Conservation (phyloP, 1,284 basidiomycete genomes). For the Leccinum solheimii region DNA sequence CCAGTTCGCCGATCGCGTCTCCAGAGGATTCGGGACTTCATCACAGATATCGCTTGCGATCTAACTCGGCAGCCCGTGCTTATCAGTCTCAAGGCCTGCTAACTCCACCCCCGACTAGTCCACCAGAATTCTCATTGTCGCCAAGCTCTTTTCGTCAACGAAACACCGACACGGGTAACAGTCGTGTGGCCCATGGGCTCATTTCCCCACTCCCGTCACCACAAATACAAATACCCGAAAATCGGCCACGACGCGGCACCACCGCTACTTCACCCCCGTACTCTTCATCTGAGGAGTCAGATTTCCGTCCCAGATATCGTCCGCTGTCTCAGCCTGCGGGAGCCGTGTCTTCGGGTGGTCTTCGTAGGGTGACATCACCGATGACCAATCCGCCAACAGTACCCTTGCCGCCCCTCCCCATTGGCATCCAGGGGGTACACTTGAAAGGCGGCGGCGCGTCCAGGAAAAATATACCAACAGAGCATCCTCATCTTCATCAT, state of each 20-base stretch:
- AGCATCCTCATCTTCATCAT: not conserved
- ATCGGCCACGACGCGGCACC: constrained; percentile 5
- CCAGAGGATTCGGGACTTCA: constrained; percentile 15
- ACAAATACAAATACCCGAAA: not conserved
- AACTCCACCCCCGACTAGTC: constrained; percentile 11
- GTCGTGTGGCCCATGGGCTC: not conserved
- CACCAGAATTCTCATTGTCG: constrained; percentile 4
- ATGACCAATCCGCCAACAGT: constrained; percentile 17
- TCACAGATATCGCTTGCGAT: constrained; percentile 8
- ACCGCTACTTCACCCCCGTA: not conserved
- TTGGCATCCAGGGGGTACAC: not conserved
- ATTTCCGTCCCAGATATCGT: constrained; percentile 5
- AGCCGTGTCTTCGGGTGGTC: not conserved
- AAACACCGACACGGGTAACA: not conserved
- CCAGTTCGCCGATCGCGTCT: constrained; percentile 19
- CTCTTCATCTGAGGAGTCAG: constrained; percentile 19
- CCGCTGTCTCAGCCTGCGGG: constrained; percentile 5
- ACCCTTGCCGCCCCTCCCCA: constrained; percentile 28
- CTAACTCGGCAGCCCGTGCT: constrained; percentile 5
- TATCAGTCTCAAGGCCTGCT: not conserved
- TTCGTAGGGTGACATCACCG: constrained; percentile 17
- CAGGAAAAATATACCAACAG: not conserved
- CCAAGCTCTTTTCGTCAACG: not conserved
- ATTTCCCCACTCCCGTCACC: not conserved
- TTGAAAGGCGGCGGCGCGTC: not conserved